phyloP scores from a whole-genome alignment of 2,329 filamentous ascomycete genomes.

The Escovopsis sp. region DNA sequence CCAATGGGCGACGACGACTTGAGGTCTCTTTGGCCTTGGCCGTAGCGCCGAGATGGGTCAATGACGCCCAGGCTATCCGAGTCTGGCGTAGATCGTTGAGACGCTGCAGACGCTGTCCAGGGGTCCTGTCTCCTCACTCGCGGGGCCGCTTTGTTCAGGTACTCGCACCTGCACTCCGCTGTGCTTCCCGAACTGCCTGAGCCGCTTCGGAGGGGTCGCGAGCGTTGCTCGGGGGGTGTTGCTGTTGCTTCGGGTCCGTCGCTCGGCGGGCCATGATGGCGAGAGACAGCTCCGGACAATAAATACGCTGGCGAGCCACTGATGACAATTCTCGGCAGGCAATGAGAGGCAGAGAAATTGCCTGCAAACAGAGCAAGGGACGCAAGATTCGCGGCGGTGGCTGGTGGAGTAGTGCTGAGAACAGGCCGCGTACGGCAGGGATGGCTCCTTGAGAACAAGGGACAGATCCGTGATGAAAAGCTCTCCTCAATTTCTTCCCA shows the following conservation, averaged over 20 bases:
- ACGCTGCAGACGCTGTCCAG: background rate
- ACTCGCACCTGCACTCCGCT: background rate
- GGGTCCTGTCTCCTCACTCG: background rate
- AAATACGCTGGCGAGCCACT: too few species aligned
- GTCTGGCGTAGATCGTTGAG: constrained; percentile 1
- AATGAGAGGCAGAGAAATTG: background rate
- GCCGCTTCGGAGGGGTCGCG: too few species aligned
- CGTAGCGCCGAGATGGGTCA: constrained; percentile 6
- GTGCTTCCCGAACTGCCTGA: too few species aligned
- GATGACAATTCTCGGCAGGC: background rate
- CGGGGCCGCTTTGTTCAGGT: background rate
- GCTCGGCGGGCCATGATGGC: background rate
- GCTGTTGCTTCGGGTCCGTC: background rate
- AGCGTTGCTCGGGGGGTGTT: background rate
- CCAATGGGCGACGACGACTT: constrained; percentile 3
- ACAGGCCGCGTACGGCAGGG: background rate
- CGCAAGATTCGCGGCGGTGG: background rate
- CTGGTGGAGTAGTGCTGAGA: background rate
- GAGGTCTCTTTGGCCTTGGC: background rate
- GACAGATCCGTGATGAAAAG: background rate
- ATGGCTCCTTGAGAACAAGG: background rate
- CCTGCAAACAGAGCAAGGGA: background rate
- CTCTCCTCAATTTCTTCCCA: too few species aligned
- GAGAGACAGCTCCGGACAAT: background rate
- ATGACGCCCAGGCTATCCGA: background rate